Evolutionary conservation across 2,329 filamentous ascomycete species (phyloP).

Genomic region (Aspergillus felis): DNA sequence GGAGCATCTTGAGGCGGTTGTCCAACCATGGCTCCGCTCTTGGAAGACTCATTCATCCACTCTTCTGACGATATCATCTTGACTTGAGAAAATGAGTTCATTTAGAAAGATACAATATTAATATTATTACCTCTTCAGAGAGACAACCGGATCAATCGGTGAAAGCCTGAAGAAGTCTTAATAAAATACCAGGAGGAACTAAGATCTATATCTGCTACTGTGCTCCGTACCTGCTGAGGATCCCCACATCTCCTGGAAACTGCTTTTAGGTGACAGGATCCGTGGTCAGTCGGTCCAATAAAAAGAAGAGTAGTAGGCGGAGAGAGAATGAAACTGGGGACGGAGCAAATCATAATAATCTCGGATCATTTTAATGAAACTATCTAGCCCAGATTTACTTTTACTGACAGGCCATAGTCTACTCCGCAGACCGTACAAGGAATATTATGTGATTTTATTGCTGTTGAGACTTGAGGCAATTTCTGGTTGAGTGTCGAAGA

Average conservation of each 20-base stretch:
- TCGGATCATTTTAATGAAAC: neutral
- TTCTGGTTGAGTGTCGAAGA: neutral
- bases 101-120: neutral
- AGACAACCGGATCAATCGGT: neutral
- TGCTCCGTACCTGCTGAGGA: neutral
- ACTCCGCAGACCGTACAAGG: neutral
- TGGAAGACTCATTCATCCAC: slow-evolving; percentile 18
- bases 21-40: slow-evolving; percentile 18
- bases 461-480: neutral
- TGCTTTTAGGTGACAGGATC: neutral
- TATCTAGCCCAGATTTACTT: neutral
- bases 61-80: neutral
- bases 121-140: neutral
- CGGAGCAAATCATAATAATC: neutral
- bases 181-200: neutral
- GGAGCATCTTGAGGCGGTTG: slow-evolving; percentile 4
- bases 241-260: neutral
- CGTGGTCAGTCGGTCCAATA: neutral
- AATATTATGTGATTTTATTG: neutral
- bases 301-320: neutral
- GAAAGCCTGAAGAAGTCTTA: neutral
- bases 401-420: neutral
- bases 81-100: neutral
- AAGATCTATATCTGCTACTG: neutral
- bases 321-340: too few species aligned